phyloP scores from a whole-genome alignment of 805 yeast genomes.

The Metschnikowia chrysomelidarum region DNA sequence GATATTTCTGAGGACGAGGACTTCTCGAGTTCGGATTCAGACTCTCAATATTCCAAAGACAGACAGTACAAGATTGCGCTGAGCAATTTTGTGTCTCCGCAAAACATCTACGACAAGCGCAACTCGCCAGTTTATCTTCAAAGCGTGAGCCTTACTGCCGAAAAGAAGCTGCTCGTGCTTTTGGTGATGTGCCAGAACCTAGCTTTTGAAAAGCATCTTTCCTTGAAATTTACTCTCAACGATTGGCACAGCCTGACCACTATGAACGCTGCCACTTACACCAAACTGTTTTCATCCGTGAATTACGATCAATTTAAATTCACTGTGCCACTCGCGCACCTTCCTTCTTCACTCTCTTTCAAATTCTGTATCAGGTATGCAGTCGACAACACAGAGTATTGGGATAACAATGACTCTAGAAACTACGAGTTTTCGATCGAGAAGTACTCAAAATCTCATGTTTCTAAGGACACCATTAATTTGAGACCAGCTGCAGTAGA shows the following conservation, averaged over 20 bases:
- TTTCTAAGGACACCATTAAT: slow-evolving; percentile 6
- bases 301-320: slow-evolving; percentile 51
- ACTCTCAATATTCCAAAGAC: slow-evolving; percentile 13
- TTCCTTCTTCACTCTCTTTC: slow-evolving; percentile 31
- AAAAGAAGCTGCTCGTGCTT: slow-evolving; percentile 23
- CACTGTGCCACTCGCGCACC: slow-evolving; percentile 41
- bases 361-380: slow-evolving; percentile 35
- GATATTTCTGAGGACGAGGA: slow-evolving; percentile 25
- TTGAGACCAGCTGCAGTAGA: slow-evolving; percentile 8
- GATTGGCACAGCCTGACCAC: slow-evolving; percentile 41
- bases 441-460: slow-evolving; percentile 5
- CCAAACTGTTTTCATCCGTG: slow-evolving; percentile 23
- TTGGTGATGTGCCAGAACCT: slow-evolving; percentile 33
- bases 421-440: slow-evolving; percentile 37
- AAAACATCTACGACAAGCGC: slow-evolving; percentile 18
- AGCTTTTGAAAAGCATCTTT: slow-evolving; percentile 35
- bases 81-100: slow-evolving; percentile 17
- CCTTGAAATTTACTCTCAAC: slow-evolving; percentile 49
- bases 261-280: slow-evolving; percentile 22
- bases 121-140: slow-evolving; percentile 29
- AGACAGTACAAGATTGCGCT: slow-evolving; percentile 17
- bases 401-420: slow-evolving; percentile 38
- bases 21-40: slow-evolving; percentile 14
- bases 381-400: slow-evolving; percentile 27
- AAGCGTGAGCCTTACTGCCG: slow-evolving; percentile 34